Conservation (phyloP, 148 eudicot species). For the Fagopyrum homotropicum region DNA sequence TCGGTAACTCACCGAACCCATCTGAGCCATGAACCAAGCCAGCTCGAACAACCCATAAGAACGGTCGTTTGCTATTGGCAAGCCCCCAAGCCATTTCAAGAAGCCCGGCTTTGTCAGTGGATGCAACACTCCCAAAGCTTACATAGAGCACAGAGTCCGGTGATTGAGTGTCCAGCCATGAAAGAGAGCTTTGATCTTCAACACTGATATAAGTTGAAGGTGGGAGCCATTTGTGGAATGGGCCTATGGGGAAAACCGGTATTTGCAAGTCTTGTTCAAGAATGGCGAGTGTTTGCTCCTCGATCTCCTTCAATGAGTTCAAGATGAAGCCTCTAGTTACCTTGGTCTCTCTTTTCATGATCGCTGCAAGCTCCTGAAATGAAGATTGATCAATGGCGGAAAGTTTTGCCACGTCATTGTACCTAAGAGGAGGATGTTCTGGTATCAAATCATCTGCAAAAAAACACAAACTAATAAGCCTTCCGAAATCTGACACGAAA, state of each 20-base stretch:
- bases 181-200: conserved; percentile 25
- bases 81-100: conserved; percentile 36
- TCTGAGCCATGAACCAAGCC: conserved; percentile 20
- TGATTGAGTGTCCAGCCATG: conserved; percentile 40
- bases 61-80: conserved; percentile 33
- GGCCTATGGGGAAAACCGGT: conserved; percentile 33
- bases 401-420: conserved; percentile 23
- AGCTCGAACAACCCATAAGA: conserved; percentile 36
- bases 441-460: conserved; percentile 17
- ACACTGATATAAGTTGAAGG: conserved; percentile 4
- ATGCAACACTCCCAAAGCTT: conserved; percentile 40
- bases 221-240: conserved; percentile 22
- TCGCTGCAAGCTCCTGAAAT: neutral
- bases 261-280: conserved; percentile 4
- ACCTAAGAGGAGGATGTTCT: conserved; percentile 23
- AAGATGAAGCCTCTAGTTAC: conserved; percentile 24
- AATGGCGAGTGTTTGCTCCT: conserved; percentile 12
- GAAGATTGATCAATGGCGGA: neutral
- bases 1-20: conserved; percentile 25
- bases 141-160: conserved; percentile 35
- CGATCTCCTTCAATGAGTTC: conserved; percentile 29
- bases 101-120: conserved; percentile 20
- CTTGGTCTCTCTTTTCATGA: conserved; percentile 16
- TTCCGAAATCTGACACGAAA: too few relatives aligned
- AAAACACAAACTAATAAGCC: too few relatives aligned